Conservation (phyloP, 345 rosid species). For the Anacardium occidentale region DNA sequence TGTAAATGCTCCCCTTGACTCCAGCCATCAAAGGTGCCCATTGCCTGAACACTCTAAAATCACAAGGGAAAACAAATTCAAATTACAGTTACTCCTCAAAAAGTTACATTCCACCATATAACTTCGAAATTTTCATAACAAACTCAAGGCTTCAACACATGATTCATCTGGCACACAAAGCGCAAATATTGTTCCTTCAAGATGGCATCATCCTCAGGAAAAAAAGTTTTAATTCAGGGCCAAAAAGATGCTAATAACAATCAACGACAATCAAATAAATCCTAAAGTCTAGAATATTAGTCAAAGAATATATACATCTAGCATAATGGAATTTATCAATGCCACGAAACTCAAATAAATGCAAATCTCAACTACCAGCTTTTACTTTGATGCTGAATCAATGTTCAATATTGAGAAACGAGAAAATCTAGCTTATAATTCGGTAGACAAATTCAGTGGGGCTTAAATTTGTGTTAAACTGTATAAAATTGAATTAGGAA, state of each 20-base stretch:
- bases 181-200: neutral
- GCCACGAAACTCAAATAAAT: neutral
- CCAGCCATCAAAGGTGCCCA: slow-evolving; percentile 93
- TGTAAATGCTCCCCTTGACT: slow-evolving; percentile 81
- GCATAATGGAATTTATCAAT: neutral
- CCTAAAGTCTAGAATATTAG: neutral
- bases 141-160: neutral
- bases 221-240: neutral
- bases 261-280: neutral
- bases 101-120: neutral
- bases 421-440: too few species aligned
- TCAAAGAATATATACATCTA: neutral
- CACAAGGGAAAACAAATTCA: too few species aligned
- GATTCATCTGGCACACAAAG: neutral
- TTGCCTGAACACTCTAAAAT: slow-evolving; percentile 81
- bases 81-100: too few species aligned
- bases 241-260: neutral
- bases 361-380: neutral
- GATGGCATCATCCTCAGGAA: neutral
- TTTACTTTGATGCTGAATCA: neutral
- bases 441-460: too few species aligned
- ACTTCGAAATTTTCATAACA: neutral
- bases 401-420: neutral
- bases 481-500: too few species aligned
- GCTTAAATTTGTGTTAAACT: too few species aligned